phyloP scores from a whole-genome alignment of 371 early-diverging fungal genomes.

The Rhizopus stolonifer region DNA sequence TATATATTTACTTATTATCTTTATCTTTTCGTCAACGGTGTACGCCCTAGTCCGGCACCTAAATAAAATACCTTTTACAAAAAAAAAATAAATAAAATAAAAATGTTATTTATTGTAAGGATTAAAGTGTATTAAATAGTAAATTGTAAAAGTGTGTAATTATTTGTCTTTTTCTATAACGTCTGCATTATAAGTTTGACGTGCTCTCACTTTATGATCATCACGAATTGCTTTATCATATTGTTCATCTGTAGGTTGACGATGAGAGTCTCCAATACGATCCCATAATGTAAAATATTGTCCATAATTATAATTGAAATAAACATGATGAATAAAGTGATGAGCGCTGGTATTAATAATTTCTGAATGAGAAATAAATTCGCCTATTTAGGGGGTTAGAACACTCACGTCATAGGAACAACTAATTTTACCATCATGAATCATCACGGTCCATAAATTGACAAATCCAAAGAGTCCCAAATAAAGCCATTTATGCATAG shows the following conservation, averaged over 20 bases:
- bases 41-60: no score
- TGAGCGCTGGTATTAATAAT: slow-evolving; percentile 89
- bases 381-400: slow-evolving; percentile 40
- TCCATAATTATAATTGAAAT: slow-evolving; percentile 98
- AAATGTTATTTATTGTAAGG: no score
- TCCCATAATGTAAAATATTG: slow-evolving; percentile 94
- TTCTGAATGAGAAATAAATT: slow-evolving; percentile 56
- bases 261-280: slow-evolving; percentile 72
- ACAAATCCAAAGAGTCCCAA: slow-evolving; percentile 83
- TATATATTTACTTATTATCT: no score
- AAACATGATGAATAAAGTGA: slow-evolving; percentile 93
- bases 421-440: slow-evolving; percentile 81
- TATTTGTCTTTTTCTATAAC: slow-evolving; percentile 37
- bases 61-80: no score
- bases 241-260: slow-evolving; percentile 70
- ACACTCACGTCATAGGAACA: background rate
- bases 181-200: slow-evolving; percentile 70
- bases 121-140: no score
- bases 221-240: slow-evolving; percentile 62
- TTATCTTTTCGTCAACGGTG: no score
- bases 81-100: no score
- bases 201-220: slow-evolving; percentile 63
- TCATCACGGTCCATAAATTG: slow-evolving; percentile 94
- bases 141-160: no score
- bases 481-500: slow-evolving; percentile 89